Conservation (phyloP, 805 yeast genomes). For the Kuraishia borneana region DNA sequence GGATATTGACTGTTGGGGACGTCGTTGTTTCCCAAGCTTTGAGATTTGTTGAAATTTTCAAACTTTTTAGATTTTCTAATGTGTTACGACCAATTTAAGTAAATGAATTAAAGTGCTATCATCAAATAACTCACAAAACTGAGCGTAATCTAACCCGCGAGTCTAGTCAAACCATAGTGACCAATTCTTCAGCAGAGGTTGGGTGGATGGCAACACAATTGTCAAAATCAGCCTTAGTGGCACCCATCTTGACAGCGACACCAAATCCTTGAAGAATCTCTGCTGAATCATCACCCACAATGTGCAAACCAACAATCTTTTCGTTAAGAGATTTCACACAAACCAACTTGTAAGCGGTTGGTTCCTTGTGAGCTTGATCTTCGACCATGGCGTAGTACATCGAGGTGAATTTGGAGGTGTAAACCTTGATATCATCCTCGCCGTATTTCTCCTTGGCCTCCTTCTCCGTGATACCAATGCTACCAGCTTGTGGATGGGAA, state of each 20-base stretch:
- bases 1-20: slow-evolving; percentile 55
- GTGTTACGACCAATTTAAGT: neutral
- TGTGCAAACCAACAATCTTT: slow-evolving; percentile 90
- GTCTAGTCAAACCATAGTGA: slow-evolving; percentile 60
- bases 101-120: too few relatives aligned
- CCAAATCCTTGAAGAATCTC: slow-evolving; percentile 98
- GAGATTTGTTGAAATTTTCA: slow-evolving; percentile 23
- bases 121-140: too few relatives aligned
- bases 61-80: neutral
- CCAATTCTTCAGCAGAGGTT: slow-evolving; percentile 95
- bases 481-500: slow-evolving; percentile 96
- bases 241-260: slow-evolving; percentile 98
- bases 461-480: slow-evolving; percentile 77
- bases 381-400: slow-evolving; percentile 89
- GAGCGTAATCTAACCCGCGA: too few relatives aligned
- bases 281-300: slow-evolving; percentile 83
- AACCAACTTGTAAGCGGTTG: slow-evolving; percentile 78
- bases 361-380: slow-evolving; percentile 70
- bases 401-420: slow-evolving; percentile 74
- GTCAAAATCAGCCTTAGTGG: slow-evolving; percentile 93
- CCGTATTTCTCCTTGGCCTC: slow-evolving; percentile 77
- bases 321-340: slow-evolving; percentile 65
- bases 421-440: slow-evolving; percentile 65
- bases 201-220: slow-evolving; percentile 97
- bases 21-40: slow-evolving; percentile 50